Conservation (phyloP, 768 basidiomycete species). For the Lyophyllum semitale region DNA sequence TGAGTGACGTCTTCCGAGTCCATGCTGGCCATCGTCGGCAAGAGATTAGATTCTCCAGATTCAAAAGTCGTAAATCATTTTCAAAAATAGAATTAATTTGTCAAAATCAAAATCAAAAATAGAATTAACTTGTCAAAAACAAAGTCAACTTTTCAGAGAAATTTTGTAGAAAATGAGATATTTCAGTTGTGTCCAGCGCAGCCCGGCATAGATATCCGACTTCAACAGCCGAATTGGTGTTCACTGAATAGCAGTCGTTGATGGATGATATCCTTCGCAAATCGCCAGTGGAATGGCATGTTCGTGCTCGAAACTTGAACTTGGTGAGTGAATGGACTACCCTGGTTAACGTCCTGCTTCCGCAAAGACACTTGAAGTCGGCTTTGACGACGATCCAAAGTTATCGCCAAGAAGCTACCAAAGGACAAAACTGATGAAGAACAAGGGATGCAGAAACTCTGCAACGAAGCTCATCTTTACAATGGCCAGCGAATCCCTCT, state of each 20-base stretch:
- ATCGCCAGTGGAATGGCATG: neutral
- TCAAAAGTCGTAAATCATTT: too few relatives aligned
- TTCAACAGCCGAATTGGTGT: neutral
- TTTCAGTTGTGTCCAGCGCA: too few relatives aligned
- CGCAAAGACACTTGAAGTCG: neutral
- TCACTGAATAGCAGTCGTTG: neutral
- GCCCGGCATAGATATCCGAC: too few relatives aligned
- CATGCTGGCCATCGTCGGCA: too few relatives aligned
- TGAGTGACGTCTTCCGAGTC: too few relatives aligned
- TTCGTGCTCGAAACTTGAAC: slow-evolving; percentile 4
- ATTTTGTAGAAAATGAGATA: too few relatives aligned
- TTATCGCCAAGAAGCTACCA: neutral
- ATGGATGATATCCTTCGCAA: neutral
- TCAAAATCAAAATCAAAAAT: too few relatives aligned
- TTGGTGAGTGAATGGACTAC: slow-evolving; percentile 1
- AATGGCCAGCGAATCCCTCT: neutral
- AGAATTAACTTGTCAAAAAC: too few relatives aligned
- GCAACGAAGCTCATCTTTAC: neutral
- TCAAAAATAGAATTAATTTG: too few relatives aligned
- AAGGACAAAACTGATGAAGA: neutral
- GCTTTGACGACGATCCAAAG: neutral
- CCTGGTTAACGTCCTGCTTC: neutral
- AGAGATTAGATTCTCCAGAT: too few relatives aligned
- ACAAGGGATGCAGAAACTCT: neutral
- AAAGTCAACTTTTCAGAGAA: too few relatives aligned